Evolutionary conservation across 176 grass and related monocot species (phyloP).

Genomic region (Tillandsia fasciculata): DNA sequence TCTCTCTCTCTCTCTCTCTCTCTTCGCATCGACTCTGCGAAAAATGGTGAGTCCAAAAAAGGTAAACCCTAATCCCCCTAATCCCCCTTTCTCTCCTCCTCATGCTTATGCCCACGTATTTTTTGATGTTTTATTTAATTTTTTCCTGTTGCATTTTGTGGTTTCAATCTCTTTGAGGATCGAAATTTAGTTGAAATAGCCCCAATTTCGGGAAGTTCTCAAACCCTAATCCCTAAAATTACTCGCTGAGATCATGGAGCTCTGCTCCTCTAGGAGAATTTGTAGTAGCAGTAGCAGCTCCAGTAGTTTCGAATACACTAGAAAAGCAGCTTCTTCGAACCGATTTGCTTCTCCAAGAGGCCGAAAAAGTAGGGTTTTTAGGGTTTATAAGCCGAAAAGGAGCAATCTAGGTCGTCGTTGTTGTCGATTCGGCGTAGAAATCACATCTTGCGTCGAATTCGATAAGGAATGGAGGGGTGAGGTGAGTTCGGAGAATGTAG

Average conservation of each 20-base stretch:
- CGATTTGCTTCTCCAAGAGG: conserved; percentile 16
- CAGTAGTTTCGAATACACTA: neutral
- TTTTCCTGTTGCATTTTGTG: neutral
- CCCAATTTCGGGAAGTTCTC: neutral
- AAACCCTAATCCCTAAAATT: conserved; percentile 1
- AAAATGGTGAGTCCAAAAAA: neutral
- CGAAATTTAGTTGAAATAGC: neutral
- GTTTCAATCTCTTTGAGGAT: neutral
- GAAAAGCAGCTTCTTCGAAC: too few species aligned
- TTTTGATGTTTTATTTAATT: neutral
- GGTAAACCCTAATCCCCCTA: neutral
- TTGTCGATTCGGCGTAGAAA: conserved; percentile 7
- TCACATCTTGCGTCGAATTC: conserved; percentile 3
- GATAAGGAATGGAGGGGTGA: neutral
- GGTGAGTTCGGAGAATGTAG: conserved; percentile 33
- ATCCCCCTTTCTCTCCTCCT: neutral
- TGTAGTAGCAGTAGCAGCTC: conserved; percentile 13
- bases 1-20: conserved; percentile 2
- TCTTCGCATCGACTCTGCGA: neutral
- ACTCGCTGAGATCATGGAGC: conserved; percentile 19
- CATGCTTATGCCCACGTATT: neutral
- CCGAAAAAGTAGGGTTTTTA: conserved; percentile 14
- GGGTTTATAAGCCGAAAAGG: conserved; percentile 11
- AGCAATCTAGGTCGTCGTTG: conserved; percentile 3
- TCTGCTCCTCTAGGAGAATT: conserved; percentile 36